A percentile compares a stretch with the other conserved stretches of the same genome.
These are phyloP conservation scores for Posidonia australis DNA, from an alignment of 106 monocot species.

Conservation along the genomic window DNA sequence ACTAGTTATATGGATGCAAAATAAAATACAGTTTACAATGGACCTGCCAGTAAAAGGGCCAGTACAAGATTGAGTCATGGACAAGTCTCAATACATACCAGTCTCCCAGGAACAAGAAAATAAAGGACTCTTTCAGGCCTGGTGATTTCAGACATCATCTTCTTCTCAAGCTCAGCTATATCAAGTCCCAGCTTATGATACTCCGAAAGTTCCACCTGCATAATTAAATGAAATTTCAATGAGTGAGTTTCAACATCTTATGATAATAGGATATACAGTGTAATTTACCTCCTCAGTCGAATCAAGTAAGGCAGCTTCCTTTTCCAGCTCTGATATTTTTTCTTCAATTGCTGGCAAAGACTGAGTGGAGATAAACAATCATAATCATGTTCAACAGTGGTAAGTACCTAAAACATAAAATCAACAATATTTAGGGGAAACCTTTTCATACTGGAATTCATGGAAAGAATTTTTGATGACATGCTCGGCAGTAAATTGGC, in stretches of 20 bases:
- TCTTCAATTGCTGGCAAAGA: slow-evolving; percentile 68
- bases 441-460: slow-evolving; percentile 99
- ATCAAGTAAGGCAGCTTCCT: slow-evolving; percentile 80
- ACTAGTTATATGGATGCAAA: too few relatives aligned
- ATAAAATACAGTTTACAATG: too few relatives aligned
- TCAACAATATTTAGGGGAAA: slow-evolving; percentile 3
- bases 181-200: slow-evolving; percentile 82
- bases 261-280: neutral
- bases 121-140: slow-evolving; percentile 76
- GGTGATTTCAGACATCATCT: slow-evolving; percentile 91
- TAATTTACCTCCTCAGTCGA: slow-evolving; percentile 18
- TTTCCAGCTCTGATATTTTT: slow-evolving; percentile 60
- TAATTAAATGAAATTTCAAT: slow-evolving; percentile 2
- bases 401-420: slow-evolving; percentile 1
- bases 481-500: slow-evolving; percentile 99
- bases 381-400: neutral
- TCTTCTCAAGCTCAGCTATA: slow-evolving; percentile 75
- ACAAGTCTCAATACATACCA: slow-evolving; percentile 40
- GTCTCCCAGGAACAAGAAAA: slow-evolving; percentile 79
- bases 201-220: slow-evolving; percentile 66
- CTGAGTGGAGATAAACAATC: slow-evolving; percentile 22
- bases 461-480: slow-evolving; percentile 98
- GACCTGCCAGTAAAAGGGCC: too few relatives aligned
- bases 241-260: neutral
- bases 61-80: too few relatives aligned